Conservation (phyloP, 2,329 filamentous ascomycete genomes). For the Colletotrichum limetticola region DNA sequence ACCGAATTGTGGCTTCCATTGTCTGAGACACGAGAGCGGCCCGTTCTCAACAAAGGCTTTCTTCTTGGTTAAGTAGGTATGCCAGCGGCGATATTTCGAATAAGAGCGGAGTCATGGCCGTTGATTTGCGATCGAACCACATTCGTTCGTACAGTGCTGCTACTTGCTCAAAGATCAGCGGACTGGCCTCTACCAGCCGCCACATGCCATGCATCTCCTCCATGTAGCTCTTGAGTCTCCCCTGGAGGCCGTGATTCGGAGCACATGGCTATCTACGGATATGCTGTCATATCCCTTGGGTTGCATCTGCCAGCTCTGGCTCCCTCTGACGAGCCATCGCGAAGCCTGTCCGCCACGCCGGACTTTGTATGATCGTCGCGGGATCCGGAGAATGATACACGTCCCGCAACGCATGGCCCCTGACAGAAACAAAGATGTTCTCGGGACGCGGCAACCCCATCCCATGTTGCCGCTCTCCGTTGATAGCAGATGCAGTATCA, state of each 20-base stretch:
- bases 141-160: not conserved
- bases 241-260: not conserved
- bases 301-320: constrained; percentile 7
- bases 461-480: not conserved
- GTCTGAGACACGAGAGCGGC: constrained; percentile 14
- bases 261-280: not conserved
- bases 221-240: not conserved
- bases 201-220: not conserved
- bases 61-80: constrained; percentile 3
- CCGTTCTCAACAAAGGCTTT: constrained; percentile 19
- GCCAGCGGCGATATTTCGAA: constrained; percentile 9
- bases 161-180: constrained; percentile 13
- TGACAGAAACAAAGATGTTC: constrained; percentile 15
- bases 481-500: constrained; percentile 8
- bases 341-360: not conserved
- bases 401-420: constrained; percentile 19
- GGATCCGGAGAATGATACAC: constrained; percentile 31
- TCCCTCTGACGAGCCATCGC: not conserved
- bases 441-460: constrained; percentile 10
- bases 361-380: constrained; percentile 31
- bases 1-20: not conserved
- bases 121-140: not conserved
- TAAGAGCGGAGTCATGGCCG: not conserved
- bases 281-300: not conserved
- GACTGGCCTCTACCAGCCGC: not conserved